Conservation (phyloP, 208 protist genomes). For the Wallacemonas sp. region DNA sequence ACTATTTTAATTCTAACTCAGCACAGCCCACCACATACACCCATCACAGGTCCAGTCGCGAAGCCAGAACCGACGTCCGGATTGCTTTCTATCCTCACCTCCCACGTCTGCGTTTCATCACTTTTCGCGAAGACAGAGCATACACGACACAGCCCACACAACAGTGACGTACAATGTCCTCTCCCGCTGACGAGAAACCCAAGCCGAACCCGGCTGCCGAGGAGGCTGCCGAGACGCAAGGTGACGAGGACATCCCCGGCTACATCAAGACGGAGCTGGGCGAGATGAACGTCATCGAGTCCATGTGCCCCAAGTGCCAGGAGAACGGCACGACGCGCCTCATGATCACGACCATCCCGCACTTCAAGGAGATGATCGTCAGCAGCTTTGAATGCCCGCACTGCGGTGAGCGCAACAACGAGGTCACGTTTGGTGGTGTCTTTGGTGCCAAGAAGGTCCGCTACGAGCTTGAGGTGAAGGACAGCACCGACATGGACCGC, state of each 20-base stretch:
- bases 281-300: slow-evolving; percentile 89
- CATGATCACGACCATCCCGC: slow-evolving; percentile 92
- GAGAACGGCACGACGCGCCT: slow-evolving; percentile 86
- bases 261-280: slow-evolving; percentile 85
- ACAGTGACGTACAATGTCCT: not conserved
- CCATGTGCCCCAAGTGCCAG: slow-evolving; percentile 86
- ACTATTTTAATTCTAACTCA: too few species aligned
- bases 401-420: slow-evolving; percentile 88
- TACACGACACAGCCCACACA: not conserved
- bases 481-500: slow-evolving; percentile 88
- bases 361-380: slow-evolving; percentile 93
- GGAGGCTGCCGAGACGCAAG: not conserved
- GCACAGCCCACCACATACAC: too few species aligned
- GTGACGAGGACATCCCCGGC: slow-evolving; percentile 26
- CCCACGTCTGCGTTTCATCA: not conserved
- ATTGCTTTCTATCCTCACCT: too few species aligned
- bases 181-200: slow-evolving; percentile 12
- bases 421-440: slow-evolving; percentile 86
- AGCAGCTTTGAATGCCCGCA: slow-evolving; percentile 92
- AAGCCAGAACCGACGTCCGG: too few species aligned
- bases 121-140: not conserved
- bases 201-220: slow-evolving; percentile 16
- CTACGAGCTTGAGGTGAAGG: slow-evolving; percentile 83
- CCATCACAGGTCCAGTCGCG: too few species aligned
- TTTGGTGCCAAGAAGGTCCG: slow-evolving; percentile 84